Evolutionary conservation across 73 alveolate species (phyloP), one percentile per base, ranked within the genome.

Genomic region (Paramecium sonneborni): DNA sequence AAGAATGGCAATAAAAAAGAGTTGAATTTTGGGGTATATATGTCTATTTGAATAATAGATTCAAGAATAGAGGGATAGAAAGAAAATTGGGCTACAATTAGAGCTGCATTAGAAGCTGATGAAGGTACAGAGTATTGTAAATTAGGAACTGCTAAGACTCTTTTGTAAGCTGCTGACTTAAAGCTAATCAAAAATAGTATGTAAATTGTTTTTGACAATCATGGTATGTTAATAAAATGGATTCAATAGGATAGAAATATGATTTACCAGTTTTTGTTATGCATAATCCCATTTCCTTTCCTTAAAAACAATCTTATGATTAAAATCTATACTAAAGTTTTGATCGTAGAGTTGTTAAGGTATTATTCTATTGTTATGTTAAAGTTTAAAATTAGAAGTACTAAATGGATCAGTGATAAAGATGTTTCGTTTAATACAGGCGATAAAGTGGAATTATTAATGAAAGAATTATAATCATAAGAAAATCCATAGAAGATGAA

Each of bases 31-130:
- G 90, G 90, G 90, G 90, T 79, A 41, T 79, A 23, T 10, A 43
- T 79, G 11, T 3, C 14, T n/a, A 12, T 35, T 74, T 9, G 21
- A 44, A 23, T 20, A 44, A 1, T 72, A 79, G 90, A 79, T 12
- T 79, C 90, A 1, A 38, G 90, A 79, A 79, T 79, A 43, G 90
- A 79, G 74, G 90, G 90, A 79, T 5, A 26, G 24, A 46, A 39
- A 37, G 76, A 79, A 41, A 79, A 79, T 44, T 79, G 90, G 90
- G 28, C 12, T 79, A 46, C 90, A 3, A 79, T 79, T 41, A 39
- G 14, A 44, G 41, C 44, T 24, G 90, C 90, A 43, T 32, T 79
- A 28, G 90, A 79, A 30, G 90, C 72, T 39, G 90, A 79, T 23
- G 90, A 79, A 79, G 41, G 90, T 79, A 79, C 6, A 0, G 2